These are phyloP conservation scores for Cladosporium oxysporum DNA, from an alignment of 2,329 filamentous ascomycete species.

Conservation along the genomic window DNA sequence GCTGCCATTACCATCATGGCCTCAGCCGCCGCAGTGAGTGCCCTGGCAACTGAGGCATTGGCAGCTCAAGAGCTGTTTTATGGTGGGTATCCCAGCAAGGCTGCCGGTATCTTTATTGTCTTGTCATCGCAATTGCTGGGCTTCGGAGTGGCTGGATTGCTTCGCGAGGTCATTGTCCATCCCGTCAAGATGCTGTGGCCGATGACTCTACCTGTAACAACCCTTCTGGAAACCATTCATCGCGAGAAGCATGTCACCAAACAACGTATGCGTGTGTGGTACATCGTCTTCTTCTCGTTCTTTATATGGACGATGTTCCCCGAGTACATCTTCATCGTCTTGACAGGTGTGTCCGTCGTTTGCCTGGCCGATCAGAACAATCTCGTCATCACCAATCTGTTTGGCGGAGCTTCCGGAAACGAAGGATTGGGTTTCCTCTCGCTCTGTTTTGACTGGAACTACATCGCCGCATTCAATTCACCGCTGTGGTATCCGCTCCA, in stretches of 20 bases:
- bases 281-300: conserved; percentile 42
- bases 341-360: conserved; percentile 47
- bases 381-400: conserved; percentile 51
- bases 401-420: conserved; percentile 51
- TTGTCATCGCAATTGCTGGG: conserved; percentile 54
- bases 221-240: conserved; percentile 45
- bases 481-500: conserved; percentile 44
- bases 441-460: conserved; percentile 49
- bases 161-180: conserved; percentile 50
- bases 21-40: conserved; percentile 40
- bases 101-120: conserved; percentile 47
- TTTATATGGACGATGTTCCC: conserved; percentile 54
- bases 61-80: conserved; percentile 53
- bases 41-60: conserved; percentile 43
- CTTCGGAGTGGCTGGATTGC: conserved; percentile 52
- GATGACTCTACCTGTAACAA: conserved; percentile 40
- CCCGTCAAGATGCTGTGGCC: conserved; percentile 55
- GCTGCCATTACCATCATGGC: conserved; percentile 48
- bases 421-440: conserved; percentile 49
- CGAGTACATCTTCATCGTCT: conserved; percentile 48
- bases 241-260: conserved; percentile 41
- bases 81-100: conserved; percentile 41
- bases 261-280: conserved; percentile 46
- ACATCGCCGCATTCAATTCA: conserved; percentile 40
- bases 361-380: conserved; percentile 49